Conservation (phyloP, 257 asterid genomes). For the Nicotiana noctiflora region DNA sequence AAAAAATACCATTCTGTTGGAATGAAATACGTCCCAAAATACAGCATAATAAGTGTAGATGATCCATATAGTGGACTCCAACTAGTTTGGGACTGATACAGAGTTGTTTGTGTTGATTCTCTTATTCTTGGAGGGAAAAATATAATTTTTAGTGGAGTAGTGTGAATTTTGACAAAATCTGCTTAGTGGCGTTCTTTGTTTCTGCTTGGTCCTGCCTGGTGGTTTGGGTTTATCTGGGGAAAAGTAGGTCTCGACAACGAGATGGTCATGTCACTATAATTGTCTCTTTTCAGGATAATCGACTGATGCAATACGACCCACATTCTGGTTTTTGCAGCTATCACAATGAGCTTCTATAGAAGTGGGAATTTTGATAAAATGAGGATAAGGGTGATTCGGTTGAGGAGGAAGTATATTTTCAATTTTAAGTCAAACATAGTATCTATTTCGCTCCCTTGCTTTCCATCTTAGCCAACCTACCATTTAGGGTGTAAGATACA, state of each 20-base stretch:
- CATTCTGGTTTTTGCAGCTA: background rate
- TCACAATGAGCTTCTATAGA: background rate
- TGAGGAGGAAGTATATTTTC: background rate
- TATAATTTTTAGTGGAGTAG: no score
- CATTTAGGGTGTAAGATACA: background rate
- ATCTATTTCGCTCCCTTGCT: background rate
- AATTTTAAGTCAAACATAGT: background rate
- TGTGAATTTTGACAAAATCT: no score
- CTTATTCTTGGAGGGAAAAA: background rate
- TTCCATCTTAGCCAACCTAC: background rate
- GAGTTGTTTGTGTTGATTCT: background rate
- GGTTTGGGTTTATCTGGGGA: background rate
- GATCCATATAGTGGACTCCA: background rate
- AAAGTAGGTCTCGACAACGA: no score
- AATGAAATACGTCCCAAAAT: background rate
- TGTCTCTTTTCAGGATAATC: background rate
- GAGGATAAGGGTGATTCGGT: background rate
- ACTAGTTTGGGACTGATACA: background rate
- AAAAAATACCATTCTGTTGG: background rate
- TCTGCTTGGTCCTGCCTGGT: background rate
- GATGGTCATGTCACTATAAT: no score
- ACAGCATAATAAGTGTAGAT: background rate
- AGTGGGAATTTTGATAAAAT: background rate
- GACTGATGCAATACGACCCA: background rate
- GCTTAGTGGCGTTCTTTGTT: background rate